Conservation (phyloP, 257 asterid species). For the Solanum peruvianum region DNA sequence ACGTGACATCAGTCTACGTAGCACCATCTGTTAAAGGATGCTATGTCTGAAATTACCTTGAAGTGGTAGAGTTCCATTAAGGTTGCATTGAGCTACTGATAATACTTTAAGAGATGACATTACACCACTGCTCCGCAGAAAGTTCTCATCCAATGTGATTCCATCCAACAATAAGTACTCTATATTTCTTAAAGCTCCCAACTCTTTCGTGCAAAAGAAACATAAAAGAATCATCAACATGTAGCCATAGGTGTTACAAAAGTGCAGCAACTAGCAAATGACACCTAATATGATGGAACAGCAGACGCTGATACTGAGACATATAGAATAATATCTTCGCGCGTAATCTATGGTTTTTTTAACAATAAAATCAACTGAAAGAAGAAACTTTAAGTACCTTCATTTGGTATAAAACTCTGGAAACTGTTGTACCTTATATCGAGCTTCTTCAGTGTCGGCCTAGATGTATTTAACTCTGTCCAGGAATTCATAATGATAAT, state of each 20-base stretch:
- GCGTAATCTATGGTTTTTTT: neutral
- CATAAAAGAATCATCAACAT: neutral
- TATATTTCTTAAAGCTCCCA: neutral
- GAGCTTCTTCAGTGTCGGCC: neutral
- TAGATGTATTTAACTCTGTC: neutral
- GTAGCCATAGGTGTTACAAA: neutral
- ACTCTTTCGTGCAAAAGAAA: neutral
- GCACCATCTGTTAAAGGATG: neutral
- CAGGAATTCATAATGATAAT: neutral
- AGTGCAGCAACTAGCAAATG: neutral
- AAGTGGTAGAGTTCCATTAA: neutral
- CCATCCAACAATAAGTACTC: neutral
- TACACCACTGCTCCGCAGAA: neutral
- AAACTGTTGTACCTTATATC: neutral
- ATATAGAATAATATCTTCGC: neutral
- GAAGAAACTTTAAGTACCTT: neutral
- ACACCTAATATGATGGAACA: neutral
- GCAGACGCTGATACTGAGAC: neutral
- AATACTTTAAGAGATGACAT: neutral
- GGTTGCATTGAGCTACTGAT: neutral
- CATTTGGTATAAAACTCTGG: neutral
- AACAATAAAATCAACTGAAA: neutral
- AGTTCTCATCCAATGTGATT: neutral
- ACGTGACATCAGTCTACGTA: neutral
- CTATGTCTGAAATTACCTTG: neutral